A percentile compares a stretch with the other conserved stretches of the same genome.
Evolutionary conservation across 257 asterid genomes (phyloP).

Genomic region (Solanum sejunctum): DNA sequence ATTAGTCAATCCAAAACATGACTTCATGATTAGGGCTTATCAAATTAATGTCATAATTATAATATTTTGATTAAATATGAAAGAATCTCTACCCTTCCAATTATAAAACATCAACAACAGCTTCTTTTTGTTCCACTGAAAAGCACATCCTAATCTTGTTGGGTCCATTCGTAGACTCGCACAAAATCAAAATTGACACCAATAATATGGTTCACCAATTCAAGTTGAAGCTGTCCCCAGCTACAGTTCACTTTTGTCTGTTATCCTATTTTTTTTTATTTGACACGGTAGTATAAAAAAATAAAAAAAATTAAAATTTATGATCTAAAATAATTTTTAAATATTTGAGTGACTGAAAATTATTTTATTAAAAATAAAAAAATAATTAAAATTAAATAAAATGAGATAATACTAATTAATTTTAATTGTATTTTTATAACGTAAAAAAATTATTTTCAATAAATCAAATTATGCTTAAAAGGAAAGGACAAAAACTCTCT

Average conservation of each 20-base stretch:
- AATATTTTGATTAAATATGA: too few species aligned
- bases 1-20: too few species aligned
- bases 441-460: too few species aligned
- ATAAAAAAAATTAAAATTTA: not conserved
- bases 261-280: too few species aligned
- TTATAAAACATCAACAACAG: not conserved
- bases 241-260: not conserved
- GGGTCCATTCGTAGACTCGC: not conserved
- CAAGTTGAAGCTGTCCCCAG: not conserved
- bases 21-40: too few species aligned
- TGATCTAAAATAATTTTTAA: not conserved
- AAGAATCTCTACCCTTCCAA: too few species aligned
- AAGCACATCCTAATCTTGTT: not conserved
- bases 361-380: too few species aligned
- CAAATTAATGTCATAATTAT: too few species aligned
- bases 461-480: not conserved
- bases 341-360: too few species aligned
- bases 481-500: not conserved
- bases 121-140: too few species aligned
- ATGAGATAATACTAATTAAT: too few species aligned
- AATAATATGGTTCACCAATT: not conserved
- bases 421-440: not conserved
- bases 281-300: fast-evolving
- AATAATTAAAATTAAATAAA: too few species aligned
- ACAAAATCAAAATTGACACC: not conserved